A percentile compares a stretch with the other conserved stretches of the same genome.
phyloP scores from a whole-genome alignment of 208 protist species.

The Acanthamoeba lugdunensis region DNA sequence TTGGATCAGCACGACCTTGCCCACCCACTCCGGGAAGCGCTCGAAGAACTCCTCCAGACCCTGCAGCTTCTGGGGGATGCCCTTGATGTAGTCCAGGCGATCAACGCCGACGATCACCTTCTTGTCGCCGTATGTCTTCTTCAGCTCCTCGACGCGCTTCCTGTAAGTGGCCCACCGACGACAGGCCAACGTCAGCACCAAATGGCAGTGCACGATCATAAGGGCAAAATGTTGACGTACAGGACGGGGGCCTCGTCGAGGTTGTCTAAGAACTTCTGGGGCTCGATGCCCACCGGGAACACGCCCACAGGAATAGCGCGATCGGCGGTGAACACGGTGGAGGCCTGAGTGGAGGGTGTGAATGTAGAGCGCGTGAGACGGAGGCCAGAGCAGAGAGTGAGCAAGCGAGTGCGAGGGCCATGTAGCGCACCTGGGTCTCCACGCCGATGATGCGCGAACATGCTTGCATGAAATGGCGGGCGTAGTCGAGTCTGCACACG shows the following conservation, averaged over 20 bases:
- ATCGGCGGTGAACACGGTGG: conserved; percentile 39
- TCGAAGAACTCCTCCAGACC: conserved; percentile 85
- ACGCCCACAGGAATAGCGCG: conserved; percentile 61
- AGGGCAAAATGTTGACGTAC: neutral
- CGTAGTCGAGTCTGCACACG: conserved; percentile 80
- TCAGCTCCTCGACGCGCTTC: conserved; percentile 61
- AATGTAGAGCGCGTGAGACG: no score
- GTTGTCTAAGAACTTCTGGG: conserved; percentile 79
- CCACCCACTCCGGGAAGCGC: conserved; percentile 82
- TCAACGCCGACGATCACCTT: conserved; percentile 88
- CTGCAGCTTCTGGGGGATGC: conserved; percentile 86
- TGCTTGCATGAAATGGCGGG: conserved; percentile 84
- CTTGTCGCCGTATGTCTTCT: conserved; percentile 26
- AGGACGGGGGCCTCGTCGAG: conserved; percentile 73
- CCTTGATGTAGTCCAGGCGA: conserved; percentile 87
- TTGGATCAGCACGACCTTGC: conserved; percentile 86
- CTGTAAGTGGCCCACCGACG: no score
- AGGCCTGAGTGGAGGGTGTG: neutral
- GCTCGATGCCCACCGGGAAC: conserved; percentile 87
- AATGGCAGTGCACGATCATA: no score
- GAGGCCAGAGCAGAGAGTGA: no score
- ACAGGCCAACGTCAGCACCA: no score
- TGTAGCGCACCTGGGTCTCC: conserved; percentile 67
- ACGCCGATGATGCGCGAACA: conserved; percentile 81
- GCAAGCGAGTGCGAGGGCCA: no score